Evolutionary conservation across 331 rosid genomes (phyloP).

Genomic region (Quercus tomentella): DNA sequence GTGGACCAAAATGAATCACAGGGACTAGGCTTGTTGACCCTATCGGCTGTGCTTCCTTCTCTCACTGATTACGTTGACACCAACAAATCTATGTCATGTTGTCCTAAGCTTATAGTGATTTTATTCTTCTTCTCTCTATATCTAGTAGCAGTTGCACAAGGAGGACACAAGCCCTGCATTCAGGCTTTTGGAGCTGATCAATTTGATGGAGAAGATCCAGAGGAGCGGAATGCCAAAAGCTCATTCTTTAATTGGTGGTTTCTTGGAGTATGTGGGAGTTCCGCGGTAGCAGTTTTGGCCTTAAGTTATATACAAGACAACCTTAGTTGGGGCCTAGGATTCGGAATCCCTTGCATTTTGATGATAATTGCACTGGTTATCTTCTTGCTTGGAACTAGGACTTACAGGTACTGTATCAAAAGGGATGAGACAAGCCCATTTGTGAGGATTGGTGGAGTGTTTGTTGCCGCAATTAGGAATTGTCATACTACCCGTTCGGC

Average conservation of each 20-base stretch:
- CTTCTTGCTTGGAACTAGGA: conserved; percentile 30
- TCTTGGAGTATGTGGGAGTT: conserved; percentile 13
- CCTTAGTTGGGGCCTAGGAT: conserved; percentile 39
- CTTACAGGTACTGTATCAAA: conserved; percentile 9
- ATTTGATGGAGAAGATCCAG: conserved; percentile 27
- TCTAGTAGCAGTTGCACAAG: conserved; percentile 33
- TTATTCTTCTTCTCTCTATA: conserved; percentile 28
- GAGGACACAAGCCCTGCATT: conserved; percentile 37
- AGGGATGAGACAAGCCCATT: conserved; percentile 5
- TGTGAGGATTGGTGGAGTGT: conserved; percentile 27
- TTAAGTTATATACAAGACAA: conserved; percentile 33
- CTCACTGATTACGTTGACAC: not conserved
- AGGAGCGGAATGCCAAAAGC: conserved; percentile 33
- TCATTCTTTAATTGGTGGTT: conserved; percentile 46
- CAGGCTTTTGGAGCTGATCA: conserved; percentile 50
- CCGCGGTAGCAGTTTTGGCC: not conserved
- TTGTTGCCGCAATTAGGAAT: conserved; percentile 22
- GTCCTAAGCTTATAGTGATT: not conserved
- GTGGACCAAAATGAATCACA: not conserved
- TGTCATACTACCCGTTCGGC: not conserved
- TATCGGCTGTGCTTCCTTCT: not conserved
- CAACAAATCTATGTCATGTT: not conserved
- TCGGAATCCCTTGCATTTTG: conserved; percentile 30
- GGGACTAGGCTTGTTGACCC: not conserved
- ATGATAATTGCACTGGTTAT: conserved; percentile 9